phyloP scores from a whole-genome alignment of 2,329 filamentous ascomycete species.

The Penicillium decumbens region DNA sequence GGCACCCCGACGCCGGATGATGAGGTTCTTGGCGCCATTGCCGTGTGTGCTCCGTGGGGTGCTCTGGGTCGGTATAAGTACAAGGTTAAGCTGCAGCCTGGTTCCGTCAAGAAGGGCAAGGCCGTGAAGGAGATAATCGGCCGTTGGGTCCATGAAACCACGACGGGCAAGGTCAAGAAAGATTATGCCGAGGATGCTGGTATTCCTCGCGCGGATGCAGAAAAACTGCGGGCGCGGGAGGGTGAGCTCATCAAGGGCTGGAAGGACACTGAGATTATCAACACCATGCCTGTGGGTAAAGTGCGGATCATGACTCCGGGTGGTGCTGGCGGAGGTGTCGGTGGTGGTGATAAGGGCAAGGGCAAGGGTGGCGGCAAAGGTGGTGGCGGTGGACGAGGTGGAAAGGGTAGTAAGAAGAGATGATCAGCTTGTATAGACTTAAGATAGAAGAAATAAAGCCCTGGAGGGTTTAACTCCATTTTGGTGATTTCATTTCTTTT shows the following conservation, averaged over 20 bases:
- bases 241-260: conserved; percentile 76
- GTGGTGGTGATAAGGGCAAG: conserved; percentile 24
- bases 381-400: conserved; percentile 24
- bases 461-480: neutral
- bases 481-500: neutral
- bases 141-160: conserved; percentile 66
- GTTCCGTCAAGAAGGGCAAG: conserved; percentile 86
- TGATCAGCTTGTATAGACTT: conserved; percentile 9
- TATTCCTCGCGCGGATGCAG: conserved; percentile 52
- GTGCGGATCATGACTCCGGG: conserved; percentile 70
- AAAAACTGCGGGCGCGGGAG: conserved; percentile 80
- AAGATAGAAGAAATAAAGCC: neutral
- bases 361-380: conserved; percentile 25
- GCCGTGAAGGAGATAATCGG: conserved; percentile 86
- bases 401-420: conserved; percentile 42
- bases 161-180: conserved; percentile 43
- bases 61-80: conserved; percentile 71
- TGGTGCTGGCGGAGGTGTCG: conserved; percentile 36
- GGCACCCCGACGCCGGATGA: conserved; percentile 76
- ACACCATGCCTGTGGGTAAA: conserved; percentile 73
- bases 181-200: conserved; percentile 56
- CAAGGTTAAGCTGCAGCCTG: conserved; percentile 91
- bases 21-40: conserved; percentile 60
- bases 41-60: conserved; percentile 61
- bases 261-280: conserved; percentile 77